These are phyloP conservation scores for Begonia peltatifolia DNA, from an alignment of 306 rosid species.

Conservation along the genomic window DNA sequence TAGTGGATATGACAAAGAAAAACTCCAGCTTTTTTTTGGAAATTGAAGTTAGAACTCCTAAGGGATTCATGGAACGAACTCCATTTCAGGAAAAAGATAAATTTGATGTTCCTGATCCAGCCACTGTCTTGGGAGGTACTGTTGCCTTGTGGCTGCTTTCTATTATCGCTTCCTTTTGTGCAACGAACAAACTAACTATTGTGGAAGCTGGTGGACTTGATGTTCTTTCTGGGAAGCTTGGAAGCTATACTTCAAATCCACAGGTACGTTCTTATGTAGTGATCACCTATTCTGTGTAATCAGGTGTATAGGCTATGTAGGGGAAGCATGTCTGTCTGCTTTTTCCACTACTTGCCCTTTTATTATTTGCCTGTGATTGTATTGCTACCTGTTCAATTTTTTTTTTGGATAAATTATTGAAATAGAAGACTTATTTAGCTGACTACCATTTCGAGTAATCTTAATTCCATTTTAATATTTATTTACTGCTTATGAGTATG, in stretches of 20 bases:
- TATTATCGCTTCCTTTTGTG: conserved; percentile 48
- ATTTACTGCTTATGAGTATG: too few relatives aligned
- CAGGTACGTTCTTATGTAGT: conserved; percentile 36
- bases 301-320: too few relatives aligned
- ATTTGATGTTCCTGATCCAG: conserved; percentile 56
- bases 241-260: conserved; percentile 49
- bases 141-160: conserved; percentile 83
- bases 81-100: conserved; percentile 55
- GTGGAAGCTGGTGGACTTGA: conserved; percentile 90
- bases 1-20: conserved; percentile 67
- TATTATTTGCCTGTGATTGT: too few relatives aligned
- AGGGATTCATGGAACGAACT: conserved; percentile 58
- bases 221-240: conserved; percentile 61
- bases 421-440: too few relatives aligned
- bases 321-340: too few relatives aligned
- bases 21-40: conserved; percentile 38
- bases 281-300: background rate
- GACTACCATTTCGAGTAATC: too few relatives aligned
- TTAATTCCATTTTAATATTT: too few relatives aligned
- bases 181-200: conserved; percentile 36
- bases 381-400: too few relatives aligned
- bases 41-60: conserved; percentile 45
- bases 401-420: too few relatives aligned
- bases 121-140: conserved; percentile 49
- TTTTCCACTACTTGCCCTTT: too few relatives aligned